These are phyloP conservation scores for Geoglossum cookeanum DNA, from an alignment of 2,329 filamentous ascomycete species.

Conservation along the genomic window DNA sequence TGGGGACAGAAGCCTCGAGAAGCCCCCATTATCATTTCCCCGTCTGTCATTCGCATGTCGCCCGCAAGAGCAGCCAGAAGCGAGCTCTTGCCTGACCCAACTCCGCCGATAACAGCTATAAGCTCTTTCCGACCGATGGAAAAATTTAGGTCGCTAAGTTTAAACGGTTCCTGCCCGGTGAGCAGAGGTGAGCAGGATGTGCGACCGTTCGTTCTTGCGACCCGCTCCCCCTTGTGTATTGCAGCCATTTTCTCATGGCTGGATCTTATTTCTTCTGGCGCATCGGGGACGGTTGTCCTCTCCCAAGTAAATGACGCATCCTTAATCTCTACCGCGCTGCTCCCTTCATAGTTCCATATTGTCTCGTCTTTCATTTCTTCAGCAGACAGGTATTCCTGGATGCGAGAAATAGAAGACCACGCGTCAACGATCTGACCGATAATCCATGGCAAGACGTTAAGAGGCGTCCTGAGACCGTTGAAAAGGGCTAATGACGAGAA, in stretches of 20 bases:
- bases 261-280: conserved; percentile 12
- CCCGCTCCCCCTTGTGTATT: not conserved
- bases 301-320: conserved; percentile 82
- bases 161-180: conserved; percentile 19
- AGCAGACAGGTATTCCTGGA: conserved; percentile 70
- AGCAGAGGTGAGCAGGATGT: conserved; percentile 21
- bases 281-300: conserved; percentile 38
- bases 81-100: conserved; percentile 80
- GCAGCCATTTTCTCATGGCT: conserved; percentile 10
- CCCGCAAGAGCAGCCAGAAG: conserved; percentile 75
- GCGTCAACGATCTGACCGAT: conserved; percentile 82
- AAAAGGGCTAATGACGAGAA: conserved; percentile 92
- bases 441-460: conserved; percentile 76
- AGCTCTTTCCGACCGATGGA: conserved; percentile 21
- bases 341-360: conserved; percentile 31
- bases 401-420: conserved; percentile 63
- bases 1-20: conserved; percentile 83
- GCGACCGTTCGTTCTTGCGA: conserved; percentile 17
- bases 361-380: conserved; percentile 69
- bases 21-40: conserved; percentile 56
- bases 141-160: conserved; percentile 21
- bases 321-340: conserved; percentile 46
- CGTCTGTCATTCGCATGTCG: conserved; percentile 73
- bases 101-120: conserved; percentile 29
- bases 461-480: conserved; percentile 73